A percentile compares a stretch with the other conserved stretches of the same genome.
These are phyloP conservation scores for Yarrowia keelungensis DNA, from an alignment of 805 yeast genomes.

Conservation along the genomic window DNA sequence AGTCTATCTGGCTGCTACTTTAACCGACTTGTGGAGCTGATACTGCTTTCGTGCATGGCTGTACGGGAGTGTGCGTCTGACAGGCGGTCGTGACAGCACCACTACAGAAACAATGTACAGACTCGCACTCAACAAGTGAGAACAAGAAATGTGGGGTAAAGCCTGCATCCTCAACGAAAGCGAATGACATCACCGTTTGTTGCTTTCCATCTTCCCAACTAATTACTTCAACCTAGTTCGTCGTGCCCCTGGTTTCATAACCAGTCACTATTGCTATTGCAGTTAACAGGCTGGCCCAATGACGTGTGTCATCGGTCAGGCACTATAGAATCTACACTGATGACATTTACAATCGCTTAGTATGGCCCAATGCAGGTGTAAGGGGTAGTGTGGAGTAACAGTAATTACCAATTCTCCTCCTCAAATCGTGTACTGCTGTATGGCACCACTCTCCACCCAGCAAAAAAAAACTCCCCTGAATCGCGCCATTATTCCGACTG, in stretches of 20 bases:
- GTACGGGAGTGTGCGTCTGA: background rate
- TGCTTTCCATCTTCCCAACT: too few relatives aligned
- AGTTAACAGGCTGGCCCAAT: background rate
- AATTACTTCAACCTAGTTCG: too few relatives aligned
- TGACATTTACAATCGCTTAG: background rate
- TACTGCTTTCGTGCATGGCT: conserved; percentile 5
- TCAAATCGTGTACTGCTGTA: background rate
- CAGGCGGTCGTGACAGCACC: background rate
- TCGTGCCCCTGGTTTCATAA: background rate
- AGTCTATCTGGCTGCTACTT: conserved; percentile 17
- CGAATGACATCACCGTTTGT: too few relatives aligned
- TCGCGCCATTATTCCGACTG: background rate
- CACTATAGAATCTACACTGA: background rate
- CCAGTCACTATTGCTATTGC: background rate
- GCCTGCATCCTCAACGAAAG: too few relatives aligned
- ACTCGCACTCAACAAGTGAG: background rate
- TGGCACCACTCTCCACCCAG: too few relatives aligned
- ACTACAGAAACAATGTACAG: conserved; percentile 6
- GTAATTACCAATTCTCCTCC: background rate
- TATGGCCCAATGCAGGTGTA: background rate
- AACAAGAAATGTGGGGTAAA: too few relatives aligned
- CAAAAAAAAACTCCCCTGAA: background rate
- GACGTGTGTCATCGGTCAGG: background rate
- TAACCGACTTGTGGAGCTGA: conserved; percentile 27
- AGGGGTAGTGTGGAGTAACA: background rate